Base-by-base conservation (phyloP, 2,329 filamentous ascomycete species). In the Penicillium sp. region DNA sequence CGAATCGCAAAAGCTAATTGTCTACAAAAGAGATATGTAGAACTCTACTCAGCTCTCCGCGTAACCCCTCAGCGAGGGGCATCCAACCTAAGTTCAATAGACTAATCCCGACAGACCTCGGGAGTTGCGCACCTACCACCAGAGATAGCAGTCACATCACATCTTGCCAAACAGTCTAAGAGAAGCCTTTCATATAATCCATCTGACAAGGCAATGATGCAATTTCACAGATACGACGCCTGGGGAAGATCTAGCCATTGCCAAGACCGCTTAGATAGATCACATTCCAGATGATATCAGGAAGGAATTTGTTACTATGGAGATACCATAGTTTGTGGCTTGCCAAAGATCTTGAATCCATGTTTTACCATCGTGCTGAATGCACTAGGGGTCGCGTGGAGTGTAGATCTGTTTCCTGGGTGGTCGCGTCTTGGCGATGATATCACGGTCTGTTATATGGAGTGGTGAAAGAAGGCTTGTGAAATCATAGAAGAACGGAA, bases 211-310 rank as follows among this genome's bases (percentile, higher is more conserved):
- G 18, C 15, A 35, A 18, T 35, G 32, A 15, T 15, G 32, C 32
- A 18, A 18, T 35, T n/a, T n/a, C 32, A 15, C 32, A 18, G 15
- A 15, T 35, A 35, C n/a, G 32, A 10, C 32, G 32, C n/a, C 32
- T 20, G 32, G 32, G 32, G 15, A 9, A 18, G 32, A n/a, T 33
- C 15, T 35, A 15, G 32, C 32, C 32, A 35, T 20, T 9, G 15
- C 32, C 32, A 39, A 25, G 37, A 13, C n/a, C 2, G 2, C 15
- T 27, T 20, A 29, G 38, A 44, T 42, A 4, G 28, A 37, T 41
- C 37, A 37, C 47, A 50, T 45, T 50, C 38, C 42, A 18, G n/a
- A 20, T 13, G n/a, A 35, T 15, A 31, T 47, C 31, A 35, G 9
- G 2, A 9, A 24, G n/a, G 39, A 32, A 32, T 37, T n/a, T 38